These are phyloP conservation scores for Saccharum spontaneum DNA, from an alignment of 176 grass and related monocot genomes.

Conservation along the genomic window DNA sequence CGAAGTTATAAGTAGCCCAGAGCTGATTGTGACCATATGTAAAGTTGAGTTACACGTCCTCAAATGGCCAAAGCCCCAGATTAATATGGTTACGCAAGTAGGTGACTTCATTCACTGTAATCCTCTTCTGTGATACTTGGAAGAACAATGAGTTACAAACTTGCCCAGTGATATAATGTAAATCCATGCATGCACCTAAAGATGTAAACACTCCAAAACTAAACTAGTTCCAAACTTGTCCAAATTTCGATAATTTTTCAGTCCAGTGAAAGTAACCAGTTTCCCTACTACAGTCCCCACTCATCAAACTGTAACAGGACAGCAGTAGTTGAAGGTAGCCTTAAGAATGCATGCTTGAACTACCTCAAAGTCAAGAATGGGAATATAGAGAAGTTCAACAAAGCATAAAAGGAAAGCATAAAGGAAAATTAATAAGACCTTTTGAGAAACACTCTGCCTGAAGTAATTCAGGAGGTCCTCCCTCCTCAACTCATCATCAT, in stretches of 20 bases:
- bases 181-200: not conserved
- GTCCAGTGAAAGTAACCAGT: slow-evolving; percentile 14
- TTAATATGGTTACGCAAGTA: not conserved
- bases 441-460: slow-evolving; percentile 71
- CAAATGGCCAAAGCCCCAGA: slow-evolving; percentile 7
- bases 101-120: not conserved
- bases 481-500: slow-evolving; percentile 95
- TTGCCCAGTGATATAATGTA: slow-evolving; percentile 7
- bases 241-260: slow-evolving; percentile 11
- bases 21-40: slow-evolving; percentile 2
- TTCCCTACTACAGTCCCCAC: not conserved
- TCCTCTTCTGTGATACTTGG: not conserved
- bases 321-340: slow-evolving; percentile 2
- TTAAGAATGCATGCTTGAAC: slow-evolving; percentile 3
- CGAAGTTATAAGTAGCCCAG: slow-evolving; percentile 1
- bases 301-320: not conserved
- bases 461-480: slow-evolving; percentile 93
- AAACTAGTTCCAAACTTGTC: slow-evolving; percentile 12
- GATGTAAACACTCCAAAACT: slow-evolving; percentile 17
- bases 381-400: slow-evolving; percentile 14
- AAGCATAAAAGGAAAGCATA: slow-evolving; percentile 14
- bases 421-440: slow-evolving; percentile 55
- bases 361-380: slow-evolving; percentile 15
- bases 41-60: slow-evolving; percentile 5
- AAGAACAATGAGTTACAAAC: slow-evolving; percentile 20